Evolutionary conservation across 2,329 filamentous ascomycete species (phyloP), one percentile per base, ranked within the genome.

Genomic region (Aspergillus ibericus): DNA sequence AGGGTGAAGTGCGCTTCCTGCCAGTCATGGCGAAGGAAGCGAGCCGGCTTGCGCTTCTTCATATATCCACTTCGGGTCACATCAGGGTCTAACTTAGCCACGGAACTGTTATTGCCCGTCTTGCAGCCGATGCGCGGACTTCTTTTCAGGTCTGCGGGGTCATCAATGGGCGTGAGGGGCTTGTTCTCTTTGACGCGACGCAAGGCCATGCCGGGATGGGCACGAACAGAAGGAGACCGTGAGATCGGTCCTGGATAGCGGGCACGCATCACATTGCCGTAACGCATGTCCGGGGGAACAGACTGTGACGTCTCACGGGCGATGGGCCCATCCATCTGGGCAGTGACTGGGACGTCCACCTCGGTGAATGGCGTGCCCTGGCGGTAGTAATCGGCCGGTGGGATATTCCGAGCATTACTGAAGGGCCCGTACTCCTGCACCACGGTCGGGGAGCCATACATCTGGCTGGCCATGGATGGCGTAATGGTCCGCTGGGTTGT

Each of bases 261-360:
- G 58, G 71, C 38, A n/a, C 40, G 53, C 44, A 12, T 64, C 69
- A 58, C 13, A 42, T 79, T 73, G 25, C 87, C 85, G 80, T 89
- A 96, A 72, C 86, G 88, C 92, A 97, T 96, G 77, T 96, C 88
- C 6, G 93, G 93, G 44, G 93, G 93, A 0, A 97, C 93, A 5
- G 93, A 97, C 75, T 96, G 92, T 25, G 92, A 96, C 48, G 83
- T 81, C 69, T 95, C 89, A 52, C 93, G 89, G 46, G 88, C 83
- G 32, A 96, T 81, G 6, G 90, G 90, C 0, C 88, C 90, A 15
- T 86, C 68, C 1, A 86, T 85, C 44, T 93, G 81, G 2, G 88
- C 84, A 0, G 91, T 95, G 59, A 96, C 78, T 0, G 93, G 93
- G 12, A 93, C 87, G 72, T 97, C 93, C 82, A 93, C 88, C 70